These are phyloP conservation scores for Neurospora sp. DNA, from an alignment of 495 filamentous ascomycete genomes.

Conservation along the genomic window DNA sequence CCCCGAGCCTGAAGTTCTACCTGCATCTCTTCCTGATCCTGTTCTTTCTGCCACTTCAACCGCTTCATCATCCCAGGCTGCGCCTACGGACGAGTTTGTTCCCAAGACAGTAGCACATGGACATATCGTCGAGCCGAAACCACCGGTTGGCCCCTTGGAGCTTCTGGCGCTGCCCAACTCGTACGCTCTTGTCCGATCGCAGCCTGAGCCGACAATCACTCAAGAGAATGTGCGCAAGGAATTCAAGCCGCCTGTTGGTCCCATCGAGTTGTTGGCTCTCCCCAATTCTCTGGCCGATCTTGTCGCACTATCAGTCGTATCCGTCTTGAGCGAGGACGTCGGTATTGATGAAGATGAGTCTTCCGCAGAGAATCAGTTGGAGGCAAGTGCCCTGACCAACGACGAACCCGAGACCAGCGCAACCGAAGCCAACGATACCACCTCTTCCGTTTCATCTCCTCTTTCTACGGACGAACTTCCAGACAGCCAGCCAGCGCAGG, in stretches of 20 bases:
- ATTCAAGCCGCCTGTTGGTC: conserved; percentile 17
- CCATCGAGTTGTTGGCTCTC: conserved; percentile 18
- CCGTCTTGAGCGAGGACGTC: neutral
- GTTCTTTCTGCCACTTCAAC: neutral
- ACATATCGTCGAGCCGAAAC: neutral
- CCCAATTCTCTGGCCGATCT: conserved; percentile 21
- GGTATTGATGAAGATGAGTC: neutral
- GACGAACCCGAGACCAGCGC: neutral
- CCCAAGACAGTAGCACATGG: neutral
- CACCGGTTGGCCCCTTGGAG: conserved; percentile 21
- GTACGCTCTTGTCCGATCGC: neutral
- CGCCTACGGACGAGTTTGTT: neutral
- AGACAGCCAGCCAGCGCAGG: neutral
- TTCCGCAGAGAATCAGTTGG: neutral
- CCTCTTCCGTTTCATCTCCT: conserved; percentile 2
- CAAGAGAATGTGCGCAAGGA: neutral
- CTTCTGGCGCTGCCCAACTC: conserved; percentile 19
- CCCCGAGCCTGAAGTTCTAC: neutral
- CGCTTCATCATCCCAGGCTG: neutral
- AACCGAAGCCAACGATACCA: neutral
- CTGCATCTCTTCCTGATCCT: neutral
- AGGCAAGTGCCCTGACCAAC: neutral
- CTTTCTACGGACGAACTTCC: neutral
- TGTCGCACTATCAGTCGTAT: conserved; percentile 1
- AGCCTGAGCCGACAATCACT: neutral